Percentiles rank a stretch among this genome's conserved stretches.
Conservation (phyloP, 2,329 filamentous ascomycete species). For the Cladosporium velox region DNA sequence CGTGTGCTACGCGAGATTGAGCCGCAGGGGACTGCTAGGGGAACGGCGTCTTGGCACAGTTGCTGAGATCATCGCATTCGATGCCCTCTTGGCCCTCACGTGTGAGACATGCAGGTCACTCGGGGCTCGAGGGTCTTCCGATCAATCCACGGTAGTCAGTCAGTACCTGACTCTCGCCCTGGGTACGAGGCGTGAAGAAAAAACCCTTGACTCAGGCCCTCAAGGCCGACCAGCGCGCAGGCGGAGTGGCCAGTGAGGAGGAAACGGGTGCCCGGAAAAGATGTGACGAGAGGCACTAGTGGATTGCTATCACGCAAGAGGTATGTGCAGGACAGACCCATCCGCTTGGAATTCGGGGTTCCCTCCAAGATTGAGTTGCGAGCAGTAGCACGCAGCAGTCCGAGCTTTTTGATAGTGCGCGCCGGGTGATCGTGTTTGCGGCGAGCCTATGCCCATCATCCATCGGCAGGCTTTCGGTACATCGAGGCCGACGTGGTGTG, state of each 20-base stretch:
- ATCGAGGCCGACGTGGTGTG: neutral
- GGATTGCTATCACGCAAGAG: neutral
- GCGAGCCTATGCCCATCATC: neutral
- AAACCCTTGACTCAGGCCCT: neutral
- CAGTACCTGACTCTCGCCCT: neutral
- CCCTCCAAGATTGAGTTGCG: neutral
- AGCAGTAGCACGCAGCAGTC: neutral
- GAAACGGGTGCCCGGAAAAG: neutral
- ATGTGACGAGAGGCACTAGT: neutral
- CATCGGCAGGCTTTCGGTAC: conserved; percentile 3
- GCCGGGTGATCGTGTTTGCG: neutral
- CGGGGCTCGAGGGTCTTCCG: neutral
- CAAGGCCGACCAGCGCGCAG: neutral
- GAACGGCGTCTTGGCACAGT: neutral
- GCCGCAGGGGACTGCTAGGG: neutral
- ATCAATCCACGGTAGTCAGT: neutral
- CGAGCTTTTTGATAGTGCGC: neutral
- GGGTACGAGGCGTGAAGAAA: neutral
- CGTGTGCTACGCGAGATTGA: conserved; percentile 1
- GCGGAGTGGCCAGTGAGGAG: neutral
- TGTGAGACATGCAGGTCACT: conserved; percentile 4
- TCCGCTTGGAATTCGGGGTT: conserved; percentile 1
- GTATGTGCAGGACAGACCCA: neutral
- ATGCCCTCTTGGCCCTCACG: neutral
- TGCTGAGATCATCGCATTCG: neutral